Evolutionary conservation across 2,329 filamentous ascomycete species (phyloP), one percentile per base, ranked within the genome.

Genomic region (Arthrinium puccinioides): DNA sequence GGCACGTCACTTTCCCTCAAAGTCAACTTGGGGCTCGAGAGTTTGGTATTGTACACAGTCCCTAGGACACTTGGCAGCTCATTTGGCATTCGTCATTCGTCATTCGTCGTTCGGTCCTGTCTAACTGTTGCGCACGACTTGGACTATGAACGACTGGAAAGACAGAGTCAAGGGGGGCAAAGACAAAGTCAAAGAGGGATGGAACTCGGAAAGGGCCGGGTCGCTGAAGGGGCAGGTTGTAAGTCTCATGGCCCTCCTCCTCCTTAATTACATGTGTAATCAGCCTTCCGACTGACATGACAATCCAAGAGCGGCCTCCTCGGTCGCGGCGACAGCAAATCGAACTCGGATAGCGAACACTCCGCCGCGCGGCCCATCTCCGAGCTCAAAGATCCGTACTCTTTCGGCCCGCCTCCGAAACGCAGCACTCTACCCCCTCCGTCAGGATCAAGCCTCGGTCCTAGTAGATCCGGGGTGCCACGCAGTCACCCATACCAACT

Each of bases 391-490:
- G 87, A 95, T 54, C 88, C 87, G 1, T 59, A 76, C 1, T 74
- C 78, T 13, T 95, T 94, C 55, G 87, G 76, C 3, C 86, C 87
- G 18, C 88, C 88, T 19, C 88, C 88, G 1, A 89, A 77, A 50
- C 83, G 75, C 43, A 59, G 24, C 33, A 48, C 32, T 30, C 38
- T 36, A 16, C 32, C 48, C 13, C 40, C 47, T 11, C 39, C 44
- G 9, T 32, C 63, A 25, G 57, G 57, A 20, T 51, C 53, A 61
- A 59, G 53, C 50, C 29, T 46, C 43, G 11, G 48, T 52, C 4
- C 36, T 23, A n/a, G 34, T 11, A 59, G 57, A 6, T 61, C 67
- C 4, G 51, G n/a, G n/a, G 63, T 14, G 56, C 64, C 18, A 61
- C 65, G 36, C 49, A 66, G 29, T 60, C 62, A 8, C 62, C 62